Evolutionary conservation across 2,329 filamentous ascomycete species (phyloP), one percentile per base, ranked within the genome.

Genomic region (Pseudogymnoascus sp.): DNA sequence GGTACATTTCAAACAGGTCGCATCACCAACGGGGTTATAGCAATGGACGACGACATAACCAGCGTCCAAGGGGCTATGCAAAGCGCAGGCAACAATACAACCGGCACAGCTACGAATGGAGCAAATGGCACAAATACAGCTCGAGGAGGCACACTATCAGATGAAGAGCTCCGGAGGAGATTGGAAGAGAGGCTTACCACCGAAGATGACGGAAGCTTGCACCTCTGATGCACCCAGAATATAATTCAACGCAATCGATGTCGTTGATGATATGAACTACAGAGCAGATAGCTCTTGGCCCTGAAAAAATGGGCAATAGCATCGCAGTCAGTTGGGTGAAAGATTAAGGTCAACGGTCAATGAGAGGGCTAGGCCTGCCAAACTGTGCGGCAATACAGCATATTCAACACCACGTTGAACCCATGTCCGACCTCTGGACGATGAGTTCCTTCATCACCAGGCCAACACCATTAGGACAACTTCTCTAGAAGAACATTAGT

Each of bases 1-100:
- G 85, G 85, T 23, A 87, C 85, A 0, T 87, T 87, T 68, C 81
- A 84, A 70, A 83, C 80, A 1, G 84, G 84, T 8, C 80, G 78
- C 12, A 79, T 87, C 68, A 76, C 79, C 2, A 77, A 78, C 64
- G 81, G 81, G 23, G 74, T 79, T 68, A 66, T 83, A 2, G 75
- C 73, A n/a, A 75, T 82, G 71, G 77, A 81, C 67, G 62, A 59
- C 62, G 62, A 62, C 61, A 62, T 60, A n/a, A 60, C 59, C 59
- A 45, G 37, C 31, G 52, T 63, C 31, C 39, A 49, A 60, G 37
- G 59, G 37, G 11, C 59, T 55, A 41, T 35, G 14, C 21, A 33
- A 55, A 55, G 29, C 60, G 39, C 62, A 39, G 58, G 12, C 14
- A 55, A 33, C 6, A 33, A 31, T 16, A 38, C 55, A 64, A 65